phyloP scores from a whole-genome alignment of 176 grass and related monocot genomes.

The Oryza brachyantha region DNA sequence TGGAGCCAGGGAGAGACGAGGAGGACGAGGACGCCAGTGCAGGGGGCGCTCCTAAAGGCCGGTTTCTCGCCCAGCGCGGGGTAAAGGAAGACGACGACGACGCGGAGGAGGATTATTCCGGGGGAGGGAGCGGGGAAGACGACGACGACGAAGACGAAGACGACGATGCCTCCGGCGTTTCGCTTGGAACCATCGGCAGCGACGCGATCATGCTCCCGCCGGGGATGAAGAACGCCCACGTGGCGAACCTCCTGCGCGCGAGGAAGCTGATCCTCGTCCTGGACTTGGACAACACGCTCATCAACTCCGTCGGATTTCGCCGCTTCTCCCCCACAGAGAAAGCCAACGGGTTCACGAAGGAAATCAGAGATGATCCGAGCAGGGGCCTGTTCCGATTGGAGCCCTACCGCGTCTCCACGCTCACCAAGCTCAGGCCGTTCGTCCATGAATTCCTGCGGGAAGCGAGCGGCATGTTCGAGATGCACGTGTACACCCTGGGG shows the following conservation, averaged over 20 bases:
- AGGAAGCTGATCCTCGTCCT: conserved; percentile 63
- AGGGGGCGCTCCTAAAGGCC: no score
- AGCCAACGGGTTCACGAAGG: neutral
- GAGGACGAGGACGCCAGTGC: neutral
- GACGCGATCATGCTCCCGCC: neutral
- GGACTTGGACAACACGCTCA: conserved; percentile 69
- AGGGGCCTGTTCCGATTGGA: conserved; percentile 47
- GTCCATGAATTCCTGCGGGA: conserved; percentile 44
- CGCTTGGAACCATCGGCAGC: neutral
- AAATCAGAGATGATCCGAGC: conserved; percentile 30
- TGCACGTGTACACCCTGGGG: conserved; percentile 67
- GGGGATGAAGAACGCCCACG: neutral
- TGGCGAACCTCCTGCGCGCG: conserved; percentile 11
- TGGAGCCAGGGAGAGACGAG: neutral
- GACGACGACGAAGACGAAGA: no score
- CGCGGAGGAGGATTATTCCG: no score
- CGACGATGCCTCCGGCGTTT: neutral
- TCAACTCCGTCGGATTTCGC: conserved; percentile 40
- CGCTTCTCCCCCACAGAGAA: conserved; percentile 40
- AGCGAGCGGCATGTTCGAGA: conserved; percentile 57
- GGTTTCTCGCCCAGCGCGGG: no score
- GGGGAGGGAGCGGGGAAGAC: no score
- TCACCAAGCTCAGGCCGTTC: conserved; percentile 70
- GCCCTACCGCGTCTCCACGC: neutral
- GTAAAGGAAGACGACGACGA: no score